phyloP scores from a whole-genome alignment of 768 basidiomycete species.

The Amanita jacksonii region DNA sequence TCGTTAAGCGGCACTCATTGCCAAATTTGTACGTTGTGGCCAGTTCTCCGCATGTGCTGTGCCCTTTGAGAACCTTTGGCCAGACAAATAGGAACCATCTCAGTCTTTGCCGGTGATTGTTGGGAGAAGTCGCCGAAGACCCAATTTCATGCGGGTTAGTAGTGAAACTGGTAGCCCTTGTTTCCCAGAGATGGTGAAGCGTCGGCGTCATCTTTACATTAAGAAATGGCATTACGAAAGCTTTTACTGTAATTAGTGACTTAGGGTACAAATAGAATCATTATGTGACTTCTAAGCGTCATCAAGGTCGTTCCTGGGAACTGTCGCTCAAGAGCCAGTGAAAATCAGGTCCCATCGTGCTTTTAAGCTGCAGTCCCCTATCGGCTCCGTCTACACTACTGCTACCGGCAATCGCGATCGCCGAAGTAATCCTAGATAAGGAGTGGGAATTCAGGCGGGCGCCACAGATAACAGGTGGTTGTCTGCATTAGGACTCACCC shows the following conservation, averaged over 20 bases:
- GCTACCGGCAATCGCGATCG: not conserved
- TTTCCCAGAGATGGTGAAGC: too few species aligned
- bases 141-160: not conserved
- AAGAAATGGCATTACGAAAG: too few species aligned
- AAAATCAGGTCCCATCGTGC: conserved; percentile 4
- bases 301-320: conserved; percentile 9
- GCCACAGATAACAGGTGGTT: not conserved
- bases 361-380: not conserved
- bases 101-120: too few species aligned
- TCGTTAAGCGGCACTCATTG: too few species aligned
- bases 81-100: too few species aligned
- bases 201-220: too few species aligned
- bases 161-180: not conserved
- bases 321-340: conserved; percentile 21
- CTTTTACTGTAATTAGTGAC: too few species aligned
- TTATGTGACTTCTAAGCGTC: not conserved
- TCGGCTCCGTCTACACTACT: not conserved
- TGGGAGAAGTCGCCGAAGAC: too few species aligned
- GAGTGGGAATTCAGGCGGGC: not conserved
- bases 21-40: not conserved
- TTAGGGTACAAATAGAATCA: conserved; percentile 1
- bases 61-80: too few species aligned
- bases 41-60: too few species aligned
- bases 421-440: not conserved
- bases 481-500: conserved; percentile 3